These are phyloP conservation scores for Pseudogymnoascus sp. DNA, from an alignment of 2,329 filamentous ascomycete species.

Conservation along the genomic window DNA sequence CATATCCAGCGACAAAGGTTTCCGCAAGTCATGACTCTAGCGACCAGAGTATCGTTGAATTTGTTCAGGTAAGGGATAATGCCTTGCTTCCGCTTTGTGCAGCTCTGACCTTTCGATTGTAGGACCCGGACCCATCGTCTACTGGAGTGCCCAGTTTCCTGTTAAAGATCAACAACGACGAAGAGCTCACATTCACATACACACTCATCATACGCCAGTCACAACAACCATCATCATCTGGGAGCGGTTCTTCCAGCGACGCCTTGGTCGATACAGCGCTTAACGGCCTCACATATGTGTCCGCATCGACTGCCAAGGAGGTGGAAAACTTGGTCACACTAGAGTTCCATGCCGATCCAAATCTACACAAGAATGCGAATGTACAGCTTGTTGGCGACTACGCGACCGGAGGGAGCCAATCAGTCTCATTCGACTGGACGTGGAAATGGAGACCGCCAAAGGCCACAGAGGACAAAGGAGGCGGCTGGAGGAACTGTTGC, in stretches of 20 bases:
- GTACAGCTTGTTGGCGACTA: conserved; percentile 93
- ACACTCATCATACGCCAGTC: conserved; percentile 69
- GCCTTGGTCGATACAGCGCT: conserved; percentile 63
- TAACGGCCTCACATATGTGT: conserved; percentile 85
- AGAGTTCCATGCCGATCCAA: conserved; percentile 95
- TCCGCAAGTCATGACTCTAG: conserved; percentile 62
- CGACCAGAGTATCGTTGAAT: conserved; percentile 76
- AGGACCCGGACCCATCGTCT: conserved; percentile 68
- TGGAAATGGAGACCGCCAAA: conserved; percentile 97
- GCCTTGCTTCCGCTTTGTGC: not conserved
- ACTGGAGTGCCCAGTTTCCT: conserved; percentile 62
- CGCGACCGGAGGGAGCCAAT: conserved; percentile 71
- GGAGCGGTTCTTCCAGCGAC: conserved; percentile 35
- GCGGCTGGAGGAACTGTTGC: conserved; percentile 93
- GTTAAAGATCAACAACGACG: conserved; percentile 79
- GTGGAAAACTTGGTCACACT: conserved; percentile 89
- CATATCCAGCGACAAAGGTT: conserved; percentile 76
- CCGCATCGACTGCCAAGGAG: conserved; percentile 76
- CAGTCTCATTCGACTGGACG: conserved; percentile 85
- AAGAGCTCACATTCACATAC: conserved; percentile 89
- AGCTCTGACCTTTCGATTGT: conserved; percentile 9
- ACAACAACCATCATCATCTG: conserved; percentile 32
- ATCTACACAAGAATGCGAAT: conserved; percentile 93
- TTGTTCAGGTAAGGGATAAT: conserved; percentile 67
- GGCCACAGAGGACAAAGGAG: conserved; percentile 68